Percentiles rank a stretch among this genome's conserved stretches.
phyloP scores from a whole-genome alignment of 805 yeast genomes.

The Wickerhamomyces chambardii region DNA sequence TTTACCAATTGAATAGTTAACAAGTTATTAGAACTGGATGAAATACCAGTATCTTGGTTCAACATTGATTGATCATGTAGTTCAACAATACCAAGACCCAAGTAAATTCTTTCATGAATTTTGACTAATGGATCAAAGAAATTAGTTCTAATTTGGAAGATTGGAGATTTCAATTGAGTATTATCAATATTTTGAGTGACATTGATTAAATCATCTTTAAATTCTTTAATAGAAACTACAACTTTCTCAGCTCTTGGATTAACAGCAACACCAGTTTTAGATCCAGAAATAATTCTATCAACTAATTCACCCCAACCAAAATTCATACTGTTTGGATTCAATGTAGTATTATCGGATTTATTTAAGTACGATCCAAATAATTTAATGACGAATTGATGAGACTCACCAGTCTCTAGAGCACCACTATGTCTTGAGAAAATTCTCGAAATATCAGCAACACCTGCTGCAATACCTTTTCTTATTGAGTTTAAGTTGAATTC shows the following conservation, averaged over 20 bases:
- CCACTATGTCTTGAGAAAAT: conserved; percentile 62
- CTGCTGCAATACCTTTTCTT: conserved; percentile 80
- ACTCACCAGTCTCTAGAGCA: conserved; percentile 46
- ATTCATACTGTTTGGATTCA: conserved; percentile 31
- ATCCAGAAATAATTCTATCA: conserved; percentile 69
- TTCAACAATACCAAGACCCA: conserved; percentile 44
- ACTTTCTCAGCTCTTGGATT: conserved; percentile 74
- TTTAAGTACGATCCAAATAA: conserved; percentile 62
- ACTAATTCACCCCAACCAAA: conserved; percentile 88
- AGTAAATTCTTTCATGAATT: conserved; percentile 50
- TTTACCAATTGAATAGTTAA: conserved; percentile 40
- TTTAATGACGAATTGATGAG: conserved; percentile 64
- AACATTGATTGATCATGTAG: conserved; percentile 9
- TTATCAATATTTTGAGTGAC: conserved; percentile 22
- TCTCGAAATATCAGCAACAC: conserved; percentile 78
- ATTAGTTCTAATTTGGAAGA: conserved; percentile 56
- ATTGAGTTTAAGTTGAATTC: conserved; percentile 25
- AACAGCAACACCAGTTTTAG: conserved; percentile 68
- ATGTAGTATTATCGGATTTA: conserved; percentile 20
- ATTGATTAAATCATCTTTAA: conserved; percentile 34
- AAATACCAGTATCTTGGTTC: conserved; percentile 7
- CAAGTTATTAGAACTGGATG: conserved; percentile 21
- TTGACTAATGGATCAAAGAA: conserved; percentile 56
- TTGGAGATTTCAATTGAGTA: conserved; percentile 35
- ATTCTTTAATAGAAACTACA: conserved; percentile 65